Evolutionary conservation across 306 rosid genomes (phyloP).

Genomic region (Quercus rubra): DNA sequence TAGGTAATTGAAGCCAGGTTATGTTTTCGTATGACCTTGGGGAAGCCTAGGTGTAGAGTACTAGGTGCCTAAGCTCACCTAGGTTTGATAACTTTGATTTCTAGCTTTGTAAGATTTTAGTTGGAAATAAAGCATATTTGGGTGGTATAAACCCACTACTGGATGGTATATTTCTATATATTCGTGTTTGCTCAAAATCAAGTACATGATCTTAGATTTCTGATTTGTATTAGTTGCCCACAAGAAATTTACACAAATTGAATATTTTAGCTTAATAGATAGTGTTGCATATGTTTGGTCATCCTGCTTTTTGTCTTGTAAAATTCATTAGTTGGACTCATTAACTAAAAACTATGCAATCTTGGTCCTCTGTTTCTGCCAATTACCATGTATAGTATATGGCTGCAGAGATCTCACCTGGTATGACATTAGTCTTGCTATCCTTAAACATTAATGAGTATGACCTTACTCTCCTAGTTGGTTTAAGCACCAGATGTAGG

Average conservation of each 20-base stretch:
- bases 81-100: background rate
- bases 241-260: background rate
- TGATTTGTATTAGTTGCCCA: background rate
- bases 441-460: background rate
- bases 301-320: background rate
- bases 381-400: background rate
- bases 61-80: background rate
- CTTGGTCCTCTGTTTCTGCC: constrained; percentile 4
- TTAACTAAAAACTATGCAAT: background rate
- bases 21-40: background rate
- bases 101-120: background rate
- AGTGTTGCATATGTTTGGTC: background rate
- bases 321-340: background rate
- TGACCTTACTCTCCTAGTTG: background rate
- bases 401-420: background rate
- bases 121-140: background rate
- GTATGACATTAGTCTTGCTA: background rate
- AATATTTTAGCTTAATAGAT: background rate
- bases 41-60: background rate
- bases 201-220: background rate
- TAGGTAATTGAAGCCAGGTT: background rate
- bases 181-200: background rate
- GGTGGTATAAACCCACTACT: background rate
- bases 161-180: background rate
- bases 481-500: too few species aligned